Base-by-base conservation (phyloP, 2,329 filamentous ascomycete genomes). In the Nothopassalora personata region DNA sequence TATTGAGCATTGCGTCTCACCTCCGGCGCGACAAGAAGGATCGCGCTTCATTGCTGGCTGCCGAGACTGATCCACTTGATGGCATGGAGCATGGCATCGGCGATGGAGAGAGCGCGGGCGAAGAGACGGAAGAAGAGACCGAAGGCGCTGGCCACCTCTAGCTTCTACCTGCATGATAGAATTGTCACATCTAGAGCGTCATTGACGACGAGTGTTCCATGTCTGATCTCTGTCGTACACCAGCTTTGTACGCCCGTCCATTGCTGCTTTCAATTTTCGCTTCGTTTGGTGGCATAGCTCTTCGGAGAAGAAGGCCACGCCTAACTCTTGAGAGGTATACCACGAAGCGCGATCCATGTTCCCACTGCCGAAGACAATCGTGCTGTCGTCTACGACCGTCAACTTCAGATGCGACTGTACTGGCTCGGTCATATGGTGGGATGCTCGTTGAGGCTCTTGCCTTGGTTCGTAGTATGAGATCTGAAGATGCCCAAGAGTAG, bases 311-410 rank as follows among this genome's bases (percentile, higher is more conserved):
- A 85, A 77, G 1, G 80, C 80, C 31, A 94, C 77, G 1, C 90
- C 90, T 23, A 94, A 76, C 74, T 95, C 90, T 73, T 94, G 90
- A 71, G 88, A 92, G 5, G 90, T 94, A 73, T 84, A 92, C 88
- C 89, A 94, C 70, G 88, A 92, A 7, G 90, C 89, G 1, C 90
- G 82, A 74, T 95, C 90, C 80, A 92, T 84, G 70, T 95, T 95
- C 1, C 89, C 90, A 18, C 88, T 92, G 0, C 90, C 90, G 2
- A 94, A 75, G 0, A 94, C 79, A 1, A 86, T 78, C 19, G 85
- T 83, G 61, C 85, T 78, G 1, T 79, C 79, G 70, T 95, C 90
- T 2, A 93, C 82, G 56, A 91, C 80, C 0, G 84, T 87, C 69
- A 91, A 80, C 73, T 95, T 95, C 58, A 93, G 77, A 74, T 95